These are phyloP conservation scores for Phytophthora capsici DNA, from an alignment of 352 stramenopile genomes.

Conservation along the genomic window DNA sequence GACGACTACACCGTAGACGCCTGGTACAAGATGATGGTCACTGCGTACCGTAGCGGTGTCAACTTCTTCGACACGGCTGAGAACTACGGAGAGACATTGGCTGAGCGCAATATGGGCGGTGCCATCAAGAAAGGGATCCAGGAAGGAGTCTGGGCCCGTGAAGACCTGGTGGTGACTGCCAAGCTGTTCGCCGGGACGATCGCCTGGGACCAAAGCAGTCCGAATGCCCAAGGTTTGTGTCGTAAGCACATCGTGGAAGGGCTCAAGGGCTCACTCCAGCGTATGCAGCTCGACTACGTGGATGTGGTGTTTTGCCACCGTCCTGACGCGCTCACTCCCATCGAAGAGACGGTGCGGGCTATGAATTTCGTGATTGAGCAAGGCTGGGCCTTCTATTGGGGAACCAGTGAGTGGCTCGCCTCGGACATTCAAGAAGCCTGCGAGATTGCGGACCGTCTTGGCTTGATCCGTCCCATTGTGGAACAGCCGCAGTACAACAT, in stretches of 20 bases:
- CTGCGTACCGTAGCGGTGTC: constrained; percentile 34
- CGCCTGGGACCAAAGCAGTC: constrained; percentile 8
- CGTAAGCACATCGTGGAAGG: constrained; percentile 10
- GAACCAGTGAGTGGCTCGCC: constrained; percentile 4
- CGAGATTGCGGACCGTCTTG: constrained; percentile 1
- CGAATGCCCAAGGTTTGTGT: constrained; percentile 5
- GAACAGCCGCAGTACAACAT: constrained; percentile 15
- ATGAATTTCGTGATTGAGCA: constrained; percentile 40
- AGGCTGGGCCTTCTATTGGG: constrained; percentile 21
- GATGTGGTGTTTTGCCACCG: constrained; percentile 9
- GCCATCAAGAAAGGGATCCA: constrained; percentile 50
- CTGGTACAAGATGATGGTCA: constrained; percentile 27
- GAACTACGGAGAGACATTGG: constrained; percentile 22
- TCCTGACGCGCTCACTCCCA: constrained; percentile 27
- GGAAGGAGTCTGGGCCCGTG: constrained; percentile 20
- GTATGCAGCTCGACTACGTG: constrained; percentile 5
- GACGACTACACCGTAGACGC: constrained; percentile 15
- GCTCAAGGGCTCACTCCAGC: constrained; percentile 13
- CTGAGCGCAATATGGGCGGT: constrained; percentile 35
- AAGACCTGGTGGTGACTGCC: constrained; percentile 60
- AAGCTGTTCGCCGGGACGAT: constrained; percentile 55
- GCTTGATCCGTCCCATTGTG: constrained; percentile 6
- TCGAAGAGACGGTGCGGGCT: constrained; percentile 17
- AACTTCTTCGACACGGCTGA: constrained; percentile 58
- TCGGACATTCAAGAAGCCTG: constrained; percentile 6